These are phyloP conservation scores for Triangularia verruculosa DNA, from an alignment of 2,329 filamentous ascomycete species.

Conservation along the genomic window DNA sequence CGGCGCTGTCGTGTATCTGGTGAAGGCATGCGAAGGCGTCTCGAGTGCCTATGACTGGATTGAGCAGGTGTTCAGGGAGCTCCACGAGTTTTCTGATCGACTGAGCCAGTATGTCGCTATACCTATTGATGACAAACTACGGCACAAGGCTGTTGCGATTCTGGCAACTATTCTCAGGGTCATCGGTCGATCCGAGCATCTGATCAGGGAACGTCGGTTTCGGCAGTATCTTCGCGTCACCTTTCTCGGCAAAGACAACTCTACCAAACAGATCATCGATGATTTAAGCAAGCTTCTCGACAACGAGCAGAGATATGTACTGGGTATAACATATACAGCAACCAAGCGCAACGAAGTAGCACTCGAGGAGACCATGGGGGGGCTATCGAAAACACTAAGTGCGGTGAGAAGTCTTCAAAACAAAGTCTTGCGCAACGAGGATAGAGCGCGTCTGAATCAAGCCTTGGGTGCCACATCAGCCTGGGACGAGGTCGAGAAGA, in stretches of 20 bases:
- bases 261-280: slow-evolving; percentile 10
- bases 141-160: slow-evolving; percentile 9
- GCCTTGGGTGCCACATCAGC: not conserved
- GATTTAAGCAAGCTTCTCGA: slow-evolving; percentile 11
- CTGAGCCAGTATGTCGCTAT: slow-evolving; percentile 1
- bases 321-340: slow-evolving; percentile 11
- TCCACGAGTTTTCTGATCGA: slow-evolving; percentile 10
- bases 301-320: slow-evolving; percentile 13
- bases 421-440: not conserved
- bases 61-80: slow-evolving; percentile 13
- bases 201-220: slow-evolving; percentile 11
- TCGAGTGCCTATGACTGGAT: slow-evolving; percentile 14
- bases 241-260: slow-evolving; percentile 10
- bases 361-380: not conserved
- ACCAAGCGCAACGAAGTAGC: slow-evolving; percentile 2
- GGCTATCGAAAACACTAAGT: not conserved
- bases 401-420: not conserved
- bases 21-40: slow-evolving; percentile 12
- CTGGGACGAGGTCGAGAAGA: not conserved
- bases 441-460: not conserved
- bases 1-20: slow-evolving; percentile 5
- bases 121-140: not conserved
- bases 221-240: slow-evolving; percentile 9
- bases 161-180: slow-evolving; percentile 11
- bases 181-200: slow-evolving; percentile 8